Base-by-base conservation (phyloP, 805 yeast species). In the Brettanomyces nanus region DNA sequence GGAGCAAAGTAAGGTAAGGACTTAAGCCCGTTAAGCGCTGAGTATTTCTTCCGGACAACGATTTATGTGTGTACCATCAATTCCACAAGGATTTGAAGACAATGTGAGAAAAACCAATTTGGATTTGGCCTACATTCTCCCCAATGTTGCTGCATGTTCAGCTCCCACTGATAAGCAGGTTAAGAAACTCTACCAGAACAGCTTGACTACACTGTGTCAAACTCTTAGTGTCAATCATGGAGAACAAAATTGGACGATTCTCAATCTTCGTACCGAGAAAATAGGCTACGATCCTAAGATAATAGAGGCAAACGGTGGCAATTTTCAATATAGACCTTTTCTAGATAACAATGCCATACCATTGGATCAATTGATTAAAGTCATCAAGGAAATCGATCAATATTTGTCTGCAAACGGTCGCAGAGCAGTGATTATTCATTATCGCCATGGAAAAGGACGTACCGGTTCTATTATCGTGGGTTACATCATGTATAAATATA, bases 381-480 rank as follows among this genome's bases (percentile, higher is more conserved):
- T 71, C 4, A 63, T 77, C 0, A 52, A 56, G 13, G 68, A 66
- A 1, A 70, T 87, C 6, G 58, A 66, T 30, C 45, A 43, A 0
- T 80, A 59, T 44, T 49, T 82, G 19, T 32, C 44, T 1, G 46
- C 55, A 17, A 47, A 59, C 1, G 41, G 58, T 0, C 67, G 71
- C 39, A 35, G 45, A 17, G 52, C 45, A 5, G 77, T 81, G 3
- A 87, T 84, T 0, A 56, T 90, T 6, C 97, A 90, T 54, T 90
- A 97, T 54, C 78, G 82, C 51, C 84, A 85, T 45, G 97, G 97
- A 0, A 87, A 86, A 58, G 97, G 97, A 1, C 64, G 97, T 20
- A 80, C 95, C 0, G 97, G 97, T 0, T 69, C 87, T 2, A 59
- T 85, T 1, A 72, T 73, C 5, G 75, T 84, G 42, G 85, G 87